Evolutionary conservation across 192 early-diverging fungal genomes (phyloP), one percentile per base, ranked within the genome.

Genomic region (Chytriomyces sp.): DNA sequence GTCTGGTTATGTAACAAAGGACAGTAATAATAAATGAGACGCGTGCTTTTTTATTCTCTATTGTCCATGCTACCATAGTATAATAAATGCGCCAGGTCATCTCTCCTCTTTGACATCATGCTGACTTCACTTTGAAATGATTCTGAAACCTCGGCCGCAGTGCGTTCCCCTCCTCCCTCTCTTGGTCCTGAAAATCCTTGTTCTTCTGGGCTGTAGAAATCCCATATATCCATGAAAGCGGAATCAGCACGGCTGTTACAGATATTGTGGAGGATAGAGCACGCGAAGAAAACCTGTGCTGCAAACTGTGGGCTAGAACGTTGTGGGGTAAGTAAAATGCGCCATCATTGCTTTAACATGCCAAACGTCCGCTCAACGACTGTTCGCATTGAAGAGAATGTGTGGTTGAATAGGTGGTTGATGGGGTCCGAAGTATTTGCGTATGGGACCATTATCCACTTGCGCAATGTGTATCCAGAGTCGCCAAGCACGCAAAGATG

Each of bases 311-410:
- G 67, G 26, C 35, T 16, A n/a, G 67, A 24, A 49, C 45, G 45
- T 49, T 48, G 44, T 1, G 44, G 16, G 13, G 45, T 49, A 24
- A 68, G 46, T 26, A 68, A 45, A 68, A 68, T 68, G 10, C 67
- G 10, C 44, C 44, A 46, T 1, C 67, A 2, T 45, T 49, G 48
- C 45, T 68, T 68, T 13, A 64, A 13, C 23, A 64, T 64, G 1
- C 63, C 63, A 64, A 64, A 64, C 1, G 63, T 64, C 20, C 45
- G 2, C 5, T 68, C 67, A 49, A 68, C 67, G 28, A 68, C 67
- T 6, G 6, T 68, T 45, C 6, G 23, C 45, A 49, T 49, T 0
- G 67, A 68, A 8, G 67, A 68, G 67, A 48, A 49, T 9, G 1
- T 1, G 67, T 35, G 26, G 46, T 68, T 68, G 67, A 68, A 68